phyloP scores from a whole-genome alignment of 306 rosid genomes.

The Lagenaria siceraria region DNA sequence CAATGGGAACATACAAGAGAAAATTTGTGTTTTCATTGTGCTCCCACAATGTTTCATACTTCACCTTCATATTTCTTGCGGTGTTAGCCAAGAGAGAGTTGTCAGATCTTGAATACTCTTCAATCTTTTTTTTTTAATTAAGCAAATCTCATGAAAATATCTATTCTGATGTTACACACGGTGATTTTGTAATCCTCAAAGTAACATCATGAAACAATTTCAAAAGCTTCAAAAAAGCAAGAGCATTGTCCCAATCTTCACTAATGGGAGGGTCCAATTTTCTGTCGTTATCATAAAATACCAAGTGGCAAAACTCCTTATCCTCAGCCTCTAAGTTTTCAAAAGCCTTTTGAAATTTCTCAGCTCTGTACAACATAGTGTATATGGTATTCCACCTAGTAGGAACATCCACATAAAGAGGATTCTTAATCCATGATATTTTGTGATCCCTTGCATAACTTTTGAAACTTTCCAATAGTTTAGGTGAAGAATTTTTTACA shows the following conservation, averaged over 20 bases:
- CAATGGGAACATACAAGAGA: background rate
- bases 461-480: too few relatives aligned
- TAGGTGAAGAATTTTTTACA: too few relatives aligned
- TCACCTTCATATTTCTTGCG: background rate
- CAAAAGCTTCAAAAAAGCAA: background rate
- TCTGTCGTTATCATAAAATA: too few relatives aligned
- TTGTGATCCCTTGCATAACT: background rate
- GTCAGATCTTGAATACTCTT: background rate
- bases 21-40: background rate
- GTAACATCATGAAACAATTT: background rate
- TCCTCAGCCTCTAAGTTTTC: background rate
- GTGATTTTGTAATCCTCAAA: background rate
- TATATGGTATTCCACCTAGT: background rate
- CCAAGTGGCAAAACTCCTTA: background rate
- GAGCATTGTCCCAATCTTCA: background rate
- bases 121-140: background rate
- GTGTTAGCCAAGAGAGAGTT: background rate
- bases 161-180: background rate
- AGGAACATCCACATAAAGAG: background rate
- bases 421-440: background rate
- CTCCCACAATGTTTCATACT: constrained; percentile 6
- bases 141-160: background rate
- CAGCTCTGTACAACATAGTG: constrained; percentile 5
- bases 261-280: background rate
- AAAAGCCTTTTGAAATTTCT: constrained; percentile 6